Conservation (phyloP, 139 green algal species). For the Picochlorum sp. region DNA sequence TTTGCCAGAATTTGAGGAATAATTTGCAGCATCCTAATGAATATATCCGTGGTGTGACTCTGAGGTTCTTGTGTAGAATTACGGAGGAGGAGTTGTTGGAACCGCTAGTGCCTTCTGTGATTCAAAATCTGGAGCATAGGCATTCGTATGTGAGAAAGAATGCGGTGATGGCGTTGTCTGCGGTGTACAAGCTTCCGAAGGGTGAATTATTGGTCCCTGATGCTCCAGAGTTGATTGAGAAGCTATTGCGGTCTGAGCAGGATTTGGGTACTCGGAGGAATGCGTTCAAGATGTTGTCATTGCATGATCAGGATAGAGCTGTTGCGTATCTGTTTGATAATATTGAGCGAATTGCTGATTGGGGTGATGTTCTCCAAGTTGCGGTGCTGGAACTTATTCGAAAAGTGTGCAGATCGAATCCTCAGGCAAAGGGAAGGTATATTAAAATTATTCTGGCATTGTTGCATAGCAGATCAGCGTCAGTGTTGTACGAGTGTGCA, state of each 20-base stretch:
- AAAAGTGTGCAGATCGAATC: slow-evolving; percentile 81
- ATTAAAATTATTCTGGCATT: slow-evolving; percentile 98
- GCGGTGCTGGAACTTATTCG: slow-evolving; percentile 90
- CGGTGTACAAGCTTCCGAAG: slow-evolving; percentile 87
- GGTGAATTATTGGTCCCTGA: slow-evolving; percentile 88
- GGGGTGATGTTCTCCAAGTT: slow-evolving; percentile 95
- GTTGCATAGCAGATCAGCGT: slow-evolving; percentile 67
- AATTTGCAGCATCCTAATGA: slow-evolving; percentile 99
- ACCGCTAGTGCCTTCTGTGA: slow-evolving; percentile 79
- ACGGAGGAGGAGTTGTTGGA: slow-evolving; percentile 96
- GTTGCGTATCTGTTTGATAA: slow-evolving; percentile 80
- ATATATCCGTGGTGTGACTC: slow-evolving; percentile 91
- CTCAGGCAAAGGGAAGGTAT: slow-evolving; percentile 88
- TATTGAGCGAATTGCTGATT: slow-evolving; percentile 77
- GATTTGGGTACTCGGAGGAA: slow-evolving; percentile 90
- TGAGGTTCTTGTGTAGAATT: slow-evolving; percentile 95
- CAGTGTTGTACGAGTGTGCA: slow-evolving; percentile 95
- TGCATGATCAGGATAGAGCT: slow-evolving; percentile 69
- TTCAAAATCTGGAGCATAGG: slow-evolving; percentile 90
- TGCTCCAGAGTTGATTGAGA: slow-evolving; percentile 89
- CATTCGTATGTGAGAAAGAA: slow-evolving; percentile 95
- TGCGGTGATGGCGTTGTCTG: slow-evolving; percentile 87
- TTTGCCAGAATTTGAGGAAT: slow-evolving; percentile 99
- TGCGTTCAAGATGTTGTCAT: slow-evolving; percentile 87
- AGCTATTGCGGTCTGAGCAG: slow-evolving; percentile 67